Evolutionary conservation across 108 stramenopile species (phyloP).

Genomic region (Fragilaria crotonensis): DNA sequence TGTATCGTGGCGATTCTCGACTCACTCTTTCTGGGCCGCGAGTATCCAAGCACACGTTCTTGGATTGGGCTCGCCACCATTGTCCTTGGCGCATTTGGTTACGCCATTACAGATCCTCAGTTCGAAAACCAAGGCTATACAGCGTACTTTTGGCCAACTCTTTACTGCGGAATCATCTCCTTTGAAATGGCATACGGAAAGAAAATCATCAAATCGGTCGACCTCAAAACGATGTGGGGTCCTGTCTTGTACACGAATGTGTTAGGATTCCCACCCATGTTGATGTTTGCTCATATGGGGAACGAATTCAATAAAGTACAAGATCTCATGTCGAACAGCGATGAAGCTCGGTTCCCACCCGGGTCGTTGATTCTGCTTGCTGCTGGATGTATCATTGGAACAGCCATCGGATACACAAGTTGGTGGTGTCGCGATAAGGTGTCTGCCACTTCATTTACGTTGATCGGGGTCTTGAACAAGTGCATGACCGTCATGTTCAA

Average conservation of each 20-base stretch:
- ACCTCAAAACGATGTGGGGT: slow-evolving; percentile 71
- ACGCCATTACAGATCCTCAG: slow-evolving; percentile 63
- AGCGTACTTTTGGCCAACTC: slow-evolving; percentile 60
- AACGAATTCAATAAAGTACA: slow-evolving; percentile 51
- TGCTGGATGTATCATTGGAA: slow-evolving; percentile 70
- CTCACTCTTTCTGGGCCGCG: slow-evolving; percentile 74
- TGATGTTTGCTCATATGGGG: slow-evolving; percentile 61
- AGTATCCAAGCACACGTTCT: slow-evolving; percentile 67
- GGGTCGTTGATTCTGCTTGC: slow-evolving; percentile 33
- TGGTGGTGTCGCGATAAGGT: slow-evolving; percentile 84
- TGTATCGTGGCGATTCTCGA: slow-evolving; percentile 75
- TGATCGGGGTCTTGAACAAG: slow-evolving; percentile 88
- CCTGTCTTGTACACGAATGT: slow-evolving; percentile 89
- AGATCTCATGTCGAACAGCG: slow-evolving; percentile 15
- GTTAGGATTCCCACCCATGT: slow-evolving; percentile 75
- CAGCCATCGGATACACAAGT: slow-evolving; percentile 82
- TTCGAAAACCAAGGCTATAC: slow-evolving; percentile 38
- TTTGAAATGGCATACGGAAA: slow-evolving; percentile 91
- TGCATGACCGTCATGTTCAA: slow-evolving; percentile 85
- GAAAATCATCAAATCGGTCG: slow-evolving; percentile 64
- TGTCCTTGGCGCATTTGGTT: slow-evolving; percentile 69
- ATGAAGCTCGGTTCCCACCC: slow-evolving; percentile 26
- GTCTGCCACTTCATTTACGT: slow-evolving; percentile 72
- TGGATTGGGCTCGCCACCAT: slow-evolving; percentile 53
- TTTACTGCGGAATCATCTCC: slow-evolving; percentile 63